A percentile compares a stretch with the other conserved stretches of the same genome.
phyloP scores from a whole-genome alignment of 2,329 filamentous ascomycete genomes.

The Beauveria medogensis region DNA sequence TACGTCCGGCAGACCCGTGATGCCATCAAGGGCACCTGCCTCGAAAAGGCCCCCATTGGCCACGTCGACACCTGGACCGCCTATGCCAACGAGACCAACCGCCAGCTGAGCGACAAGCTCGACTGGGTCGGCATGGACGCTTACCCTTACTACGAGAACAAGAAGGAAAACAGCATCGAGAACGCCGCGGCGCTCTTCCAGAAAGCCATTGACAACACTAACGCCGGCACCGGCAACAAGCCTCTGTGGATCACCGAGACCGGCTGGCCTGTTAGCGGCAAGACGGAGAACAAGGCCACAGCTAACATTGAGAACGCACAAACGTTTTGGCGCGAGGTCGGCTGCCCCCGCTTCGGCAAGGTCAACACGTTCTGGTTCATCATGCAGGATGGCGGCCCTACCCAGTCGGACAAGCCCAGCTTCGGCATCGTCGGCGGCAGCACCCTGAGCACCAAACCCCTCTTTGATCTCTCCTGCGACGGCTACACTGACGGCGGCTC shows the following conservation, averaged over 20 bases:
- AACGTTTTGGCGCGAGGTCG: constrained; percentile 73
- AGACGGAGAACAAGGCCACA: constrained; percentile 51
- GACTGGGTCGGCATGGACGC: constrained; percentile 82
- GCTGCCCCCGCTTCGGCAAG: constrained; percentile 59
- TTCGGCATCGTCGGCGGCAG: constrained; percentile 60
- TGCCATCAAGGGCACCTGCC: constrained; percentile 53
- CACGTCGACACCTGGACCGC: constrained; percentile 88
- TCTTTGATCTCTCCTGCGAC: constrained; percentile 57
- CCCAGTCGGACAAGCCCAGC: constrained; percentile 49
- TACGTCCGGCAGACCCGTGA: constrained; percentile 65
- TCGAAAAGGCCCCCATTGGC: constrained; percentile 55
- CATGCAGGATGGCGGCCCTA: constrained; percentile 55
- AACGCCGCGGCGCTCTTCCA: constrained; percentile 61
- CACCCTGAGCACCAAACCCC: constrained; percentile 41
- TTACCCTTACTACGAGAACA: constrained; percentile 77
- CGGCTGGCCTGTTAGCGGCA: constrained; percentile 72
- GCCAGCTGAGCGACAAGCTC: constrained; percentile 55
- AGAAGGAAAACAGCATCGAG: constrained; percentile 56
- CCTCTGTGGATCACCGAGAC: constrained; percentile 82
- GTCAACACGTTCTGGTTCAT: constrained; percentile 71
- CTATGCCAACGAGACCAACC: constrained; percentile 67
- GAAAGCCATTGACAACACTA: constrained; percentile 53
- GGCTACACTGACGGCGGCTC: constrained; percentile 15
- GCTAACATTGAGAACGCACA: constrained; percentile 61
- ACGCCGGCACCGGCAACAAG: constrained; percentile 54